Base-by-base conservation (phyloP, 306 rosid genomes). In the Rosa lucieae region DNA sequence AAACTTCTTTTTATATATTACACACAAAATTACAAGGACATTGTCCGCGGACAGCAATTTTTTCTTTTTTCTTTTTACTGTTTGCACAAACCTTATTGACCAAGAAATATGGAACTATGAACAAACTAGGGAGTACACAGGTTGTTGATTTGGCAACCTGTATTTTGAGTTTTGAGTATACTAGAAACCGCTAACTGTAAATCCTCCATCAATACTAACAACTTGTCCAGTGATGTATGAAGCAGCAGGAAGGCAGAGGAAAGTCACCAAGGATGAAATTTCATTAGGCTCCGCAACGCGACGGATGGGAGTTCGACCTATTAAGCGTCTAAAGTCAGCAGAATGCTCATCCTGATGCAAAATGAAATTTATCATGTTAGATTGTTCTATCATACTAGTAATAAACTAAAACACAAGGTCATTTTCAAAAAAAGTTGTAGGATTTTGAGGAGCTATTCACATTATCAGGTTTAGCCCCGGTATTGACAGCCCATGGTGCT, bases 161-260 rank as follows among this genome's bases (percentile, higher is more conserved):
- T 13, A 65, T 35, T 63, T 32, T 62, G 40, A 2, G 26, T 8
- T 5, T 43, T 5, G 37, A 32, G 14, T 61, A 65, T 35, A 18
- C 26, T 72, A 72, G 72, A 71, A 72, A 44, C 77, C 82, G 44
- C 46, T 63, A 49, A 86, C 67, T 17, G 83, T 79, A 75, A 12
- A 83, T 75, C 94, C 94, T 35, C 92, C 94, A 73, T 88, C 92
- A 0, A 62, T 81, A 51, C 65, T 44, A 49, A 90, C 78, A 44
- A 82, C 37, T 40, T 90, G 92, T n/a, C 92, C 92, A 6, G 90
- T 90, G 75, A 88, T 77, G 48, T 73, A 84, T 15, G 91, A 85
- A 37, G 93, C 78, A 20, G 83, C 88, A 2, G 90, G 92, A 53
- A 88, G 89, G 74, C 94, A 90, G 21, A 90, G 89, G 69, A 90